A percentile compares a stretch with the other conserved stretches of the same genome.
phyloP scores from a whole-genome alignment of 169 alveolate species.

The Plasmodium coatneyi region DNA sequence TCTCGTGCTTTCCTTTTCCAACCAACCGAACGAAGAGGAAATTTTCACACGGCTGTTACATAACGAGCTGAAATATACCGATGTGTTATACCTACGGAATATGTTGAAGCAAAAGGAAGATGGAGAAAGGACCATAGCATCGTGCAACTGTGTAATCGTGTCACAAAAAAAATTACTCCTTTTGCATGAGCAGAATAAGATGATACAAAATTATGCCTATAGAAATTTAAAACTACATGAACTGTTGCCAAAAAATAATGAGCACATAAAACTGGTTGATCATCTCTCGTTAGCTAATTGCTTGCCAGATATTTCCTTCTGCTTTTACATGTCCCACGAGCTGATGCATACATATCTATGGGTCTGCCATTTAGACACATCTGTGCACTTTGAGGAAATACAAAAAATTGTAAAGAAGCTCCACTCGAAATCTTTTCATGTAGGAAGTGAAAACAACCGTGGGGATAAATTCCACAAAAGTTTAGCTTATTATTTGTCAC shows the following conservation, averaged over 20 bases:
- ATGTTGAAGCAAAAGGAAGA: not conserved
- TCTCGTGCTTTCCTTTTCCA: constrained; percentile 15
- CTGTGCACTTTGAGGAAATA: not conserved
- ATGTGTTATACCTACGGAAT: constrained; percentile 13
- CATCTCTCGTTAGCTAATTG: constrained; percentile 19
- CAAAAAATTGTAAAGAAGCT: not conserved
- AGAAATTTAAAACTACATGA: constrained; percentile 4
- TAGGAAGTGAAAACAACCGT: not conserved
- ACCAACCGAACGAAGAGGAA: not conserved
- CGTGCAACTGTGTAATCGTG: constrained; percentile 36
- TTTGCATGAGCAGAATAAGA: constrained; percentile 40
- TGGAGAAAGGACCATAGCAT: not conserved
- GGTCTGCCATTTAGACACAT: constrained; percentile 1
- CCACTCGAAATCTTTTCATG: not conserved
- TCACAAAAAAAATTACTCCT: constrained; percentile 21
- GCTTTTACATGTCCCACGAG: constrained; percentile 33
- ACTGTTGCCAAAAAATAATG: not conserved
- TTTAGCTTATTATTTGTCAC: constrained; percentile 27
- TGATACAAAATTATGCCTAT: constrained; percentile 1
- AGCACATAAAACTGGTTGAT: constrained; percentile 22
- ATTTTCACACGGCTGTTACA: constrained; percentile 11
- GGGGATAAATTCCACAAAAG: not conserved
- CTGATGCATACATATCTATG: constrained; percentile 46
- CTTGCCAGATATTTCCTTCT: constrained; percentile 35
- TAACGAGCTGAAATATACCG: not conserved